phyloP scores from a whole-genome alignment of 371 early-diverging fungal species.

The Actinomucor elegans region DNA sequence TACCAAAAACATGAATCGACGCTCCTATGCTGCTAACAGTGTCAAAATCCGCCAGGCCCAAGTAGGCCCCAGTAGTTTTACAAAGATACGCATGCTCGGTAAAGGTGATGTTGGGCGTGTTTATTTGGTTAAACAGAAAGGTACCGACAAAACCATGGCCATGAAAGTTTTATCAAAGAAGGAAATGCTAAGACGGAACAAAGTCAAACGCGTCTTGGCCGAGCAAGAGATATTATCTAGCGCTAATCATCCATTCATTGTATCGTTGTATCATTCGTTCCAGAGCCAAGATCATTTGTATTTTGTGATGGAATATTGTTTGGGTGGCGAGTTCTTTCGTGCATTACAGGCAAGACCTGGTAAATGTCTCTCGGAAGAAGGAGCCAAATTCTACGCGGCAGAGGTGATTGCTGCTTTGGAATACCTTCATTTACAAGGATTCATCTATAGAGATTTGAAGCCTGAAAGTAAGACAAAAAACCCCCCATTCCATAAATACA shows the following conservation, averaged over 20 bases:
- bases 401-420: constrained; percentile 93
- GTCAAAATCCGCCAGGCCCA: constrained; percentile 71
- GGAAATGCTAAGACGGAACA: constrained; percentile 94
- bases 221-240: constrained; percentile 94
- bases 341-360: constrained; percentile 79
- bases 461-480: constrained; percentile 98
- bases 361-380: constrained; percentile 82
- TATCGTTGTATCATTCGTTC: constrained; percentile 95
- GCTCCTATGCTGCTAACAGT: constrained; percentile 81
- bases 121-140: constrained; percentile 88
- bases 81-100: constrained; percentile 84
- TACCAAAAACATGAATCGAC: constrained; percentile 20
- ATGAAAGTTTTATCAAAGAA: constrained; percentile 92
- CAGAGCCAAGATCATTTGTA: constrained; percentile 93
- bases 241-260: constrained; percentile 96
- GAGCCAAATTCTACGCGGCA: constrained; percentile 97
- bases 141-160: constrained; percentile 77
- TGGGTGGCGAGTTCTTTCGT: constrained; percentile 97
- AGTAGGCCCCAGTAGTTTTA: constrained; percentile 58
- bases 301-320: constrained; percentile 98
- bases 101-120: constrained; percentile 97
- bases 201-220: constrained; percentile 91
- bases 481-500: too few species aligned
- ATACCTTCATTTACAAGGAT: constrained; percentile 93
- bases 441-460: constrained; percentile 97